Conservation (phyloP, 352 stramenopile species). For the Pythium volutum region DNA sequence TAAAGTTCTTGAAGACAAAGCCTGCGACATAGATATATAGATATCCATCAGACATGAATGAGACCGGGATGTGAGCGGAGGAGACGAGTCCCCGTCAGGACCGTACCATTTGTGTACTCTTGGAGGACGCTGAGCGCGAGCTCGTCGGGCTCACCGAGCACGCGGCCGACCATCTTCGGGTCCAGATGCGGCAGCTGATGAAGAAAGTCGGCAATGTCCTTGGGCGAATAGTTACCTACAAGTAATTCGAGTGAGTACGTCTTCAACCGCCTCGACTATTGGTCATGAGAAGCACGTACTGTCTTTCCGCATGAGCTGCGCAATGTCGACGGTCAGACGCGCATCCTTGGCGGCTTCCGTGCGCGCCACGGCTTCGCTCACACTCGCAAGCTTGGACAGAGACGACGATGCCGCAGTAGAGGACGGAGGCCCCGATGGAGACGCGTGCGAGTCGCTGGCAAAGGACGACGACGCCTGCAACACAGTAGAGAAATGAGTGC, state of each 20-base stretch:
- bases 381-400: neutral
- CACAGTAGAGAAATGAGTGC: neutral
- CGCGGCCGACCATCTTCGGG: slow-evolving; percentile 63
- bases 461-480: slow-evolving; percentile 13
- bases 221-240: slow-evolving; percentile 40
- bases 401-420: neutral
- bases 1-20: slow-evolving; percentile 58
- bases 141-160: slow-evolving; percentile 65
- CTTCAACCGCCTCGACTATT: neutral
- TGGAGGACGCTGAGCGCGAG: slow-evolving; percentile 58
- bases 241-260: neutral
- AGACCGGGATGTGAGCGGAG: neutral
- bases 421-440: neutral
- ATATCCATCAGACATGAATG: neutral
- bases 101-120: slow-evolving; percentile 58
- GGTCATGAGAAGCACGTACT: slow-evolving; percentile 28
- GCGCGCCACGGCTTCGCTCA: neutral
- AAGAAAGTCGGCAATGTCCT: slow-evolving; percentile 60
- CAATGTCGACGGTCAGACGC: slow-evolving; percentile 28
- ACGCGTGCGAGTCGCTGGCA: slow-evolving; percentile 3
- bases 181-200: slow-evolving; percentile 65
- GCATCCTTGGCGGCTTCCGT: slow-evolving; percentile 14
- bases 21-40: no score
- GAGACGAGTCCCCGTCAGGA: neutral
- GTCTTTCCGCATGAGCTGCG: slow-evolving; percentile 44